phyloP scores from a whole-genome alignment of 192 early-diverging fungal species.

The Entomortierella lignicola region DNA sequence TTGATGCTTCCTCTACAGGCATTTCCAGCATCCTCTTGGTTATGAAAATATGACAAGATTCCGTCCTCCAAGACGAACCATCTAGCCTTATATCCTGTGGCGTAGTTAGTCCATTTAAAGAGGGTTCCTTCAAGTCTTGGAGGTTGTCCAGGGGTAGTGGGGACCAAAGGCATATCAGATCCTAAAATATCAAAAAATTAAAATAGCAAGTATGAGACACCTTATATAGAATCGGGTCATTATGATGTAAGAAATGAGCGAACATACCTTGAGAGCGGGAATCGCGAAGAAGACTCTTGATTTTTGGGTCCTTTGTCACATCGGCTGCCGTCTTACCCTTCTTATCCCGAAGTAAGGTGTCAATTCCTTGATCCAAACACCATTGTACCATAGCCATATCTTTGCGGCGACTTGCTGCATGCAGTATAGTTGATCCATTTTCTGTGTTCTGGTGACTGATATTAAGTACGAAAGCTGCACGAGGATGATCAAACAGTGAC shows the following conservation, averaged over 20 bases:
- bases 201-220: background rate
- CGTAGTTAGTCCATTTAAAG: slow-evolving; percentile 91
- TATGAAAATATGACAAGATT: slow-evolving; percentile 86
- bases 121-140: slow-evolving; percentile 74
- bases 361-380: slow-evolving; percentile 79
- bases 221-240: background rate
- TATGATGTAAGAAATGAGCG: background rate
- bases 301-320: slow-evolving; percentile 61
- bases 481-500: slow-evolving; percentile 62
- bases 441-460: slow-evolving; percentile 75
- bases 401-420: slow-evolving; percentile 72
- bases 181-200: slow-evolving; percentile 46
- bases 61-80: slow-evolving; percentile 88
- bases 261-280: slow-evolving; percentile 43
- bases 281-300: slow-evolving; percentile 62
- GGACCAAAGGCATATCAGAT: slow-evolving; percentile 59
- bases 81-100: slow-evolving; percentile 79
- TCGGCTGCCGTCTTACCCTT: slow-evolving; percentile 71
- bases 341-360: slow-evolving; percentile 75
- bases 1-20: slow-evolving; percentile 86
- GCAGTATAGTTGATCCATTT: slow-evolving; percentile 74
- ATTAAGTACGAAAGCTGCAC: slow-evolving; percentile 68
- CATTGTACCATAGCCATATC: slow-evolving; percentile 75
- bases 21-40: slow-evolving; percentile 78
- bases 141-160: slow-evolving; percentile 65